Base-by-base conservation (phyloP, 2,329 filamentous ascomycete species). In the Zasmidium citrigriseum region DNA sequence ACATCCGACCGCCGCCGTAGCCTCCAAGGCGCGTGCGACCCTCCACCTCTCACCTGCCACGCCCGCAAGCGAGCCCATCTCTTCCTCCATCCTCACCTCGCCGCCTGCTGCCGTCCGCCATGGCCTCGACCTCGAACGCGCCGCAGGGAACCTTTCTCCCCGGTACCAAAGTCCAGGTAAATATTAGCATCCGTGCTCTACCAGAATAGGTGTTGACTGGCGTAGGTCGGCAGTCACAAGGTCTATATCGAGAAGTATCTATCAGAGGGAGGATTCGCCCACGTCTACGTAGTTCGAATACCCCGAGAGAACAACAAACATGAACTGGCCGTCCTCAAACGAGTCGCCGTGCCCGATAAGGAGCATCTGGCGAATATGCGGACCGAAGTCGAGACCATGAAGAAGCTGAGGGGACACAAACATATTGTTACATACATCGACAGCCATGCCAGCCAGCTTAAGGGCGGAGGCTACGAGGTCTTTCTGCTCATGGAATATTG, bases 341-440 rank as follows among this genome's bases (percentile, higher is more conserved):
- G 95, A 72, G 95, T 99, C 58, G 95, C 95, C 34, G 95, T 98
- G 53, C 92, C 95, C 27, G 95, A 99, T 77, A 97, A 96, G 82
- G 90, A 96, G 64, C 86, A 93, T 58, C 82, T 99, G 77, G 90
- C 91, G 63, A 93, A 90, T 76, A 98, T 99, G 95, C 88, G 95
- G 75, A 98, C 88, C 66, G 95, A 99, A 82, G 95, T 99, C 68
- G 95, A 99, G 80, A 99, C 95, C 14, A 99, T 99, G 95, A 99
- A 99, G 86, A 93, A 95, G 77, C 83, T 99, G 69, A 96, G 96
- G 81, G 95, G 95, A 57, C 95, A 98, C 82, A 87, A 88, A 63
- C 89, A 95, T 69, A 98, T 99, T 72, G 95, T 99, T 69, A 97
- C 89, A 59, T 99, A 99, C 78, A 93, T 98, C 74, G 95, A 99